phyloP scores from a whole-genome alignment of 75 land plant species.

The Pinus taeda region DNA sequence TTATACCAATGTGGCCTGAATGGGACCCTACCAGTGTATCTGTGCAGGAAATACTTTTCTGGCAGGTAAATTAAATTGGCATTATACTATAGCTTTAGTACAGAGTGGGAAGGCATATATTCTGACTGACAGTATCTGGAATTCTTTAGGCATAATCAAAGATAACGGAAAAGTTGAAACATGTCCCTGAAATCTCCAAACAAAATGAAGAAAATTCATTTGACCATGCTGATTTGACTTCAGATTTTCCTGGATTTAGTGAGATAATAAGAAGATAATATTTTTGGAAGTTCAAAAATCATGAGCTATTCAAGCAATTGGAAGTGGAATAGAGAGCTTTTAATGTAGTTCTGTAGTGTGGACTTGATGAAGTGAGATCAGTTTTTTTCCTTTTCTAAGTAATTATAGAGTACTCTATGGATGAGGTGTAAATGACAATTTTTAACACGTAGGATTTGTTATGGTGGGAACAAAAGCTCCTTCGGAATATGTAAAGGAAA shows the following conservation, averaged over 20 bases:
- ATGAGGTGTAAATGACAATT: not conserved
- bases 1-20: conserved; percentile 88
- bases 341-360: not conserved
- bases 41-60: conserved; percentile 67
- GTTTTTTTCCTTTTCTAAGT: not conserved
- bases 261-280: not conserved
- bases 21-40: conserved; percentile 56
- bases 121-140: not conserved
- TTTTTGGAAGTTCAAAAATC: not conserved
- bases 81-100: not conserved
- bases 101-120: not conserved
- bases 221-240: not conserved
- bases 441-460: not conserved
- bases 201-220: not conserved
- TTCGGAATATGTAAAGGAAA: not conserved
- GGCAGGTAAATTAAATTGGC: conserved; percentile 54
- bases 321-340: not conserved
- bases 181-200: not conserved
- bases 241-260: not conserved
- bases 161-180: not conserved
- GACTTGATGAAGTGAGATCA: not conserved
- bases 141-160: not conserved
- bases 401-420: not conserved
- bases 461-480: not conserved
- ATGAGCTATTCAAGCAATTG: not conserved